Conservation (phyloP, 2,329 filamentous ascomycete genomes). For the Calonectria multiphialidica region DNA sequence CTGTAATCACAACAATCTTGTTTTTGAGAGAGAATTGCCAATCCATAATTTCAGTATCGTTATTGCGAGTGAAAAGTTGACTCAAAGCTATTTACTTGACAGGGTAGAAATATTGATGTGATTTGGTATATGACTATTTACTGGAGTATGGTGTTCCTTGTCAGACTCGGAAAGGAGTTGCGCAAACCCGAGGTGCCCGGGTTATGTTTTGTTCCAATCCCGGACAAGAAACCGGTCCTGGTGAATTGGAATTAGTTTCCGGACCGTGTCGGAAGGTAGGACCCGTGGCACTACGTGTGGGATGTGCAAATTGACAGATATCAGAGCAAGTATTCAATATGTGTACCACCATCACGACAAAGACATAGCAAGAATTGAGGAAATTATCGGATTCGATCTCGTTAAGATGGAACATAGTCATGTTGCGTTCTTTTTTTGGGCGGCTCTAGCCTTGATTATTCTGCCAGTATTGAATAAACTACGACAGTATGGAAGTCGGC, state of each 20-base stretch:
- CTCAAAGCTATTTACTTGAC: too few species aligned
- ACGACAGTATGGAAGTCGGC: not conserved
- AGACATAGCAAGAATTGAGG: too few species aligned
- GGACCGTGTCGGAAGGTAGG: not conserved
- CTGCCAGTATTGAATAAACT: not conserved
- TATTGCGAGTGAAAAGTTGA: too few species aligned
- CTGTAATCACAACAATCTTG: conserved; percentile 13
- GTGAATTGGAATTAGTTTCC: not conserved
- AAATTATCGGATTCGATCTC: not conserved
- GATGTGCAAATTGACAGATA: too few species aligned
- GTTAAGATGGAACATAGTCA: not conserved
- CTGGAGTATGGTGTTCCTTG: not conserved
- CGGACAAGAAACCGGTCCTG: not conserved
- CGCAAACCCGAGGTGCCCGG: not conserved
- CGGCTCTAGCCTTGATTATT: not conserved
- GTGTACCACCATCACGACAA: not conserved
- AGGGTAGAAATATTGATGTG: too few species aligned
- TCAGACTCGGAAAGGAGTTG: not conserved
- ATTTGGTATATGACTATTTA: not conserved
- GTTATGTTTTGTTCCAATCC: not conserved
- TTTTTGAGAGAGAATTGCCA: conserved; percentile 7
- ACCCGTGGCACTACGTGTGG: not conserved
- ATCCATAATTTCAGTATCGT: too few species aligned
- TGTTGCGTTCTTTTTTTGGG: not conserved
- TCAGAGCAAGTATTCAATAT: not conserved